Percentiles rank a stretch among this genome's conserved stretches.
phyloP scores from a whole-genome alignment of 306 rosid genomes.

The Argentina anserina region DNA sequence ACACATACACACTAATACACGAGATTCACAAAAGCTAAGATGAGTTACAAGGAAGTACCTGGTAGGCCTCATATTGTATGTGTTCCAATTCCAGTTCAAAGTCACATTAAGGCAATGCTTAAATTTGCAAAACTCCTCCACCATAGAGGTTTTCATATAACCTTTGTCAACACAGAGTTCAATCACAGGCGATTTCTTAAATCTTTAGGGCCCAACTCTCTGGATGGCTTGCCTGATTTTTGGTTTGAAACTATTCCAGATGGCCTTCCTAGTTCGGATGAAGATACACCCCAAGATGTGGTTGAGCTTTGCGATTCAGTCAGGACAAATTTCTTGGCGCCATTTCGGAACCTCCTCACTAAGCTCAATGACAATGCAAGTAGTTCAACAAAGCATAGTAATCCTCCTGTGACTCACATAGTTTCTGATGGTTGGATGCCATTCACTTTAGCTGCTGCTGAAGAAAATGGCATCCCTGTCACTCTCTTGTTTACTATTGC shows the following conservation, averaged over 20 bases:
- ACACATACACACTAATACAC: not conserved
- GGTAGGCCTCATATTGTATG: constrained; percentile 18
- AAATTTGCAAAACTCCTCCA: constrained; percentile 25
- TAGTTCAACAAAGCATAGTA: not conserved
- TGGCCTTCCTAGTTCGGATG: not conserved
- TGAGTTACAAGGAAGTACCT: not conserved
- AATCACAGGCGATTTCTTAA: constrained; percentile 8
- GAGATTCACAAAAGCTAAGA: not conserved
- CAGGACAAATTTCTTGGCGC: not conserved
- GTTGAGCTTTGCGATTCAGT: not conserved
- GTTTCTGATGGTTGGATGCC: constrained; percentile 1
- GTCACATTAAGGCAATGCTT: constrained; percentile 19
- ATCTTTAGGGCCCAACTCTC: not conserved
- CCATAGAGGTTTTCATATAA: constrained; percentile 16
- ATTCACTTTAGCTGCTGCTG: not conserved
- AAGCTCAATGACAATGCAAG: not conserved
- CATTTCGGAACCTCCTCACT: not conserved
- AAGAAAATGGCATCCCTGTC: constrained; percentile 5
- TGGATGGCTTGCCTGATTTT: not conserved
- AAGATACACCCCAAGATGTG: constrained; percentile 4
- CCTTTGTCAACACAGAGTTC: constrained; percentile 21
- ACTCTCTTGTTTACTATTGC: not conserved
- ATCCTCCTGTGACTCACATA: not conserved
- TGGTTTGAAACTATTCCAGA: constrained; percentile 16
- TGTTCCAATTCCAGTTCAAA: constrained; percentile 9